These are phyloP conservation scores for Haberlea rhodopensis DNA, from an alignment of 257 asterid genomes.

Conservation along the genomic window DNA sequence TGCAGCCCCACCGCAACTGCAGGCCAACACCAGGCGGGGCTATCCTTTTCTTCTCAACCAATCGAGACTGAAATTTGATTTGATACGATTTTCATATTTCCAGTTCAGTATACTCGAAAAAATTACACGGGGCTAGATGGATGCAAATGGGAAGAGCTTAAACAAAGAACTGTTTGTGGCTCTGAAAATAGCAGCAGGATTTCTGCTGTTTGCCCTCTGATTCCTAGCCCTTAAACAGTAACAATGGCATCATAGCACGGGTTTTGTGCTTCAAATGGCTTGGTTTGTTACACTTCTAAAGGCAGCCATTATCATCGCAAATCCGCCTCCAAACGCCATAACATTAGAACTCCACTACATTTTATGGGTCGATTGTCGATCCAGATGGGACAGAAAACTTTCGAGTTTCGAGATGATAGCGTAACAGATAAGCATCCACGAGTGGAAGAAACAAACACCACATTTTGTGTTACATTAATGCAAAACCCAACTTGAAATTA, in stretches of 20 bases:
- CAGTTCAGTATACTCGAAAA: background rate
- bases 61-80: background rate
- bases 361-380: too few species aligned
- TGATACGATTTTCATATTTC: too few species aligned
- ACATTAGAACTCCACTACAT: too few species aligned
- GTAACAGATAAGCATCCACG: too few species aligned
- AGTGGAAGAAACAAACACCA: too few species aligned
- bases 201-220: slow-evolving; percentile 12
- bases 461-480: too few species aligned
- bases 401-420: too few species aligned
- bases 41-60: background rate
- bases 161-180: background rate
- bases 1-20: too few species aligned
- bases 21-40: too few species aligned
- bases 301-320: background rate
- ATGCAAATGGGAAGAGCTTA: slow-evolving; percentile 7
- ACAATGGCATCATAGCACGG: slow-evolving; percentile 17
- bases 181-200: slow-evolving; percentile 15
- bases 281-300: background rate
- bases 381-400: too few species aligned
- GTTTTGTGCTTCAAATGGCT: slow-evolving; percentile 6
- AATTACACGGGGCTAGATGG: background rate
- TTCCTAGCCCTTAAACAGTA: background rate
- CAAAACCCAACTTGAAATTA: too few species aligned
- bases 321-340: slow-evolving; percentile 12